phyloP scores from a whole-genome alignment of 352 stramenopile genomes.

The Globisporangium carolinianum region DNA sequence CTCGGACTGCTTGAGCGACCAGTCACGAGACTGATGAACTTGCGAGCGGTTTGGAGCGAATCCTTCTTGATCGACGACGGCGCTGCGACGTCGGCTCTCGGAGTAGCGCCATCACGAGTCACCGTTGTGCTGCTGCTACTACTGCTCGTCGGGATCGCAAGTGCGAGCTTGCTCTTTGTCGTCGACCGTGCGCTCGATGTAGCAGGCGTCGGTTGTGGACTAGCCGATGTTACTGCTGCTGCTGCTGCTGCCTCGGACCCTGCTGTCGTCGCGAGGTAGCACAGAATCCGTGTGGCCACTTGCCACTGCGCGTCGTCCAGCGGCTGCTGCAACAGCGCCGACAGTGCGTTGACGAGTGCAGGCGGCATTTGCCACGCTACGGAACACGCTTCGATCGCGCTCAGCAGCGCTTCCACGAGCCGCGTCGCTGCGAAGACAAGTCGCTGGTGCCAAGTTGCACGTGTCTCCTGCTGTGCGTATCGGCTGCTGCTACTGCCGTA shows the following conservation, averaged over 20 bases:
- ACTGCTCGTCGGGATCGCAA: background rate
- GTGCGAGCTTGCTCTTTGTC: background rate
- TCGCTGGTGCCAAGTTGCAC: background rate
- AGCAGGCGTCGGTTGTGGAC: background rate
- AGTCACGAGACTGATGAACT: slow-evolving; percentile 22
- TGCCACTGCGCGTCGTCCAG: slow-evolving; percentile 31
- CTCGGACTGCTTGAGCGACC: slow-evolving; percentile 11
- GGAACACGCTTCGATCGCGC: slow-evolving; percentile 11
- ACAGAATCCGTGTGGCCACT: slow-evolving; percentile 32
- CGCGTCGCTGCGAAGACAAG: slow-evolving; percentile 8
- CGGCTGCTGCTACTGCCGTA: too few relatives aligned
- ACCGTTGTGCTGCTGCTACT: background rate
- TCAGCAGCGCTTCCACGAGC: slow-evolving; percentile 39
- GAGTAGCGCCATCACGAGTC: background rate
- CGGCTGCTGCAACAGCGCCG: slow-evolving; percentile 26
- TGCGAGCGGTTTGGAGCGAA: slow-evolving; percentile 10
- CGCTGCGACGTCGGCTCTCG: background rate
- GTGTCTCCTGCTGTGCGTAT: too few relatives aligned
- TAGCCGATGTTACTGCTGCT: slow-evolving; percentile 3
- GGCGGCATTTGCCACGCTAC: slow-evolving; percentile 28
- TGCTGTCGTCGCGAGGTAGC: slow-evolving; percentile 18
- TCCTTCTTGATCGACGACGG: slow-evolving; percentile 12
- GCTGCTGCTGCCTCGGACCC: background rate
- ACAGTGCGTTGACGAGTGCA: slow-evolving; percentile 25
- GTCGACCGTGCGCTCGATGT: background rate